A percentile compares a stretch with the other conserved stretches of the same genome.
Conservation (phyloP, 176 grass and related monocot genomes). For the Musa troglodytarum region DNA sequence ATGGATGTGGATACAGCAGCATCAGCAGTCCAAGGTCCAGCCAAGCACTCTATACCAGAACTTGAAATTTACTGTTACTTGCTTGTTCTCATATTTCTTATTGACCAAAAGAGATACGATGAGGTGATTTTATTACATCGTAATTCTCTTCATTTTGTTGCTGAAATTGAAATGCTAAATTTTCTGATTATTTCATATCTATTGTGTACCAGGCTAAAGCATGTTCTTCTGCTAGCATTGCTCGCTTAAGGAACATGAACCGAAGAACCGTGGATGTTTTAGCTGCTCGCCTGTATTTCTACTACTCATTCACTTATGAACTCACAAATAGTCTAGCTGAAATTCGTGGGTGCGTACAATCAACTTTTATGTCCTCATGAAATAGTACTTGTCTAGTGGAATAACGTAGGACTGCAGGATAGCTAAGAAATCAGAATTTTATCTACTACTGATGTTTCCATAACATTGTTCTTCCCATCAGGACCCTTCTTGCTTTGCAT, state of each 20-base stretch:
- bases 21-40: conserved; percentile 33
- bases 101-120: conserved; percentile 65
- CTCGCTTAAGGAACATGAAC: conserved; percentile 72
- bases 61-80: conserved; percentile 88
- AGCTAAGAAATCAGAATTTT: not conserved
- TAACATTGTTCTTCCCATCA: conserved; percentile 27
- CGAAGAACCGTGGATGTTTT: conserved; percentile 81
- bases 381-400: not conserved
- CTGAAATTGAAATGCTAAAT: not conserved
- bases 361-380: not conserved
- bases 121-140: conserved; percentile 28
- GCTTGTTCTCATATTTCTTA: conserved; percentile 68
- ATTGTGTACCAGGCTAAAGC: conserved; percentile 46
- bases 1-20: conserved; percentile 60
- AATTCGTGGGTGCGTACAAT: conserved; percentile 69
- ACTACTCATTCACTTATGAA: conserved; percentile 68
- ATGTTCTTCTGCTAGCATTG: conserved; percentile 64
- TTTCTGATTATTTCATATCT: conserved; percentile 4
- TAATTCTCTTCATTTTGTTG: not conserved
- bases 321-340: conserved; percentile 67
- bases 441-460: not conserved
- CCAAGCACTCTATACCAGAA: conserved; percentile 55
- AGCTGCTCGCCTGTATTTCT: conserved; percentile 59
- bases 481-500: conserved; percentile 57
- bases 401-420: not conserved